phyloP scores from a whole-genome alignment of 1,284 basidiomycete species.

The Melanopsichium pennsylvanicum region DNA sequence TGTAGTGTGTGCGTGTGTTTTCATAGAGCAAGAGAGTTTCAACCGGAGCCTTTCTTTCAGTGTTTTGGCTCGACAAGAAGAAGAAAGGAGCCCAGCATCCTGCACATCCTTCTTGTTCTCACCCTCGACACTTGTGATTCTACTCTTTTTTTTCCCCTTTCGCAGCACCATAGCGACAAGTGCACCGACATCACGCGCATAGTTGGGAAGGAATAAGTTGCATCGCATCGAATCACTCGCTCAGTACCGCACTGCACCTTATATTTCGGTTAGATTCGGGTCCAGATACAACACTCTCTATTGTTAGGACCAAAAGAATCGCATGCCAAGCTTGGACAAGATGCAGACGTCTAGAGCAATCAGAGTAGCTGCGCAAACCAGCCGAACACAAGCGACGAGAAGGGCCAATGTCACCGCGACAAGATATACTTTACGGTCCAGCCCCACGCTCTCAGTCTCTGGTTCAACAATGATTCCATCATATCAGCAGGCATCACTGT shows the following conservation, averaged over 20 bases:
- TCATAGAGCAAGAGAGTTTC: not conserved
- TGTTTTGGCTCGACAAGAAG: not conserved
- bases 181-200: too few species aligned
- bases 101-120: too few species aligned
- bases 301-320: too few species aligned
- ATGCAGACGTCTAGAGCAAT: slow-evolving; percentile 24
- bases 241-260: too few species aligned
- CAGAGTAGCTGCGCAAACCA: slow-evolving; percentile 22
- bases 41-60: not conserved
- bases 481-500: not conserved
- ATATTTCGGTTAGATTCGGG: too few species aligned
- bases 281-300: too few species aligned
- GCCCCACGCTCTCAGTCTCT: not conserved
- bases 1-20: too few species aligned
- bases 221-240: too few species aligned
- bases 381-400: slow-evolving; percentile 12
- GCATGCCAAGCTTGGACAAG: not conserved
- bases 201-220: too few species aligned
- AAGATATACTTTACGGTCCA: not conserved
- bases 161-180: too few species aligned
- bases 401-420: not conserved
- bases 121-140: too few species aligned
- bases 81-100: not conserved
- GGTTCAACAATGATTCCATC: not conserved
- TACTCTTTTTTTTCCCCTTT: too few species aligned